Conservation (phyloP, 1,139 yeast species). For the Saccharomyces hybrid region DNA sequence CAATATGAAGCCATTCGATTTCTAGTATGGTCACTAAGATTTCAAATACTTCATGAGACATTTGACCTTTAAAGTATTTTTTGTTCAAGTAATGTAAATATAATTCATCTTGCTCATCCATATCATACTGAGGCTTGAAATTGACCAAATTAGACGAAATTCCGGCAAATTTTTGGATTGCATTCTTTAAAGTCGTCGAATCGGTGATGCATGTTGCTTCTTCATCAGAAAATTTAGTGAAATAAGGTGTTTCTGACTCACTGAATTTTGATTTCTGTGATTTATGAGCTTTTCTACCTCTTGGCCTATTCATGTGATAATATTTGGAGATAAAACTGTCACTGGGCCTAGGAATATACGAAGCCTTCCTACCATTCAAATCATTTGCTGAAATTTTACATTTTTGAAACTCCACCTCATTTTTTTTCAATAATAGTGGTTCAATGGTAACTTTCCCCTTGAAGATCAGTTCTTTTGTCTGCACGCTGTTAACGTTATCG, state of each 20-base stretch:
- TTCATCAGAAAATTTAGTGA: conserved; percentile 8
- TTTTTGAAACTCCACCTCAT: conserved; percentile 15
- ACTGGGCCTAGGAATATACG: background rate
- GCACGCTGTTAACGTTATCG: background rate
- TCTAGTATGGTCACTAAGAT: conserved; percentile 67
- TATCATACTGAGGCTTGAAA: conserved; percentile 57
- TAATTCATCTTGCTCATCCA: conserved; percentile 83
- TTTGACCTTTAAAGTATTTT: conserved; percentile 27
- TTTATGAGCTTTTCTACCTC: background rate
- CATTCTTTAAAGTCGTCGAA: background rate
- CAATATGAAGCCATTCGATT: conserved; percentile 65
- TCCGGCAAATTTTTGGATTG: conserved; percentile 12
- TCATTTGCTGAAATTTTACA: conserved; percentile 15
- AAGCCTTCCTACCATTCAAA: conserved; percentile 4
- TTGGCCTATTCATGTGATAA: background rate
- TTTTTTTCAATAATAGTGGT: conserved; percentile 16
- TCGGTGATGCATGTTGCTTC: background rate
- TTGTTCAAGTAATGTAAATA: conserved; percentile 41
- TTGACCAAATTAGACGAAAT: conserved; percentile 26
- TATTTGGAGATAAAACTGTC: background rate
- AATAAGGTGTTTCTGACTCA: conserved; percentile 9
- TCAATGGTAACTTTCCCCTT: conserved; percentile 26
- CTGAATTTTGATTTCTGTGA: background rate
- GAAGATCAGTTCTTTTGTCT: conserved; percentile 13
- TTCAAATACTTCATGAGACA: conserved; percentile 69